phyloP scores from a whole-genome alignment of 371 early-diverging fungal genomes.

The Actinomucor elegans region DNA sequence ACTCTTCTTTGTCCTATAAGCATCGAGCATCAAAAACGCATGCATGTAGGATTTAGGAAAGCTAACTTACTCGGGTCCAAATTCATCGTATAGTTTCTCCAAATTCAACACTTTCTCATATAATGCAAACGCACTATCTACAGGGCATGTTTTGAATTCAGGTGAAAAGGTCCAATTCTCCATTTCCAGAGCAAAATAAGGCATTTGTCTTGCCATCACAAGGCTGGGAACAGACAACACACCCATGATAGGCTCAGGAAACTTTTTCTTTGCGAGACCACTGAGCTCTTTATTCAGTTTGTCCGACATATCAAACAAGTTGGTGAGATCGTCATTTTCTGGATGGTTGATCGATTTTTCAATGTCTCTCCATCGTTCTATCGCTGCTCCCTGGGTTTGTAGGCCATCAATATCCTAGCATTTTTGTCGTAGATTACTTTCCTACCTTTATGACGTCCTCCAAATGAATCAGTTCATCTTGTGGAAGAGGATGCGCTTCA shows the following conservation, averaged over 20 bases:
- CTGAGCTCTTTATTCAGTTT: constrained; percentile 23
- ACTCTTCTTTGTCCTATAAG: constrained; percentile 17
- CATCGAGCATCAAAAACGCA: neutral
- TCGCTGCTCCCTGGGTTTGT: constrained; percentile 37
- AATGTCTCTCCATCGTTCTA: constrained; percentile 29
- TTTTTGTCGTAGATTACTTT: neutral
- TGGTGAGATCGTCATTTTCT: constrained; percentile 16
- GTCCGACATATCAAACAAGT: constrained; percentile 21
- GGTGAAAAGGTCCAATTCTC: constrained; percentile 32
- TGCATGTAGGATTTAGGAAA: neutral
- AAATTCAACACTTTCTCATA: constrained; percentile 31
- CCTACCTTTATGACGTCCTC: constrained; percentile 31
- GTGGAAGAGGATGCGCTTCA: constrained; percentile 16
- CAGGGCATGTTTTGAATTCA: constrained; percentile 23
- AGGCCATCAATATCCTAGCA: too few relatives aligned
- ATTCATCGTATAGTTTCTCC: constrained; percentile 23
- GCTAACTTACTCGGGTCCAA: constrained; percentile 24
- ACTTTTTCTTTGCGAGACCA: constrained; percentile 16
- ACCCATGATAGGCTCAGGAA: constrained; percentile 1
- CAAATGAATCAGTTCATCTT: constrained; percentile 16
- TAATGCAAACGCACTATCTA: constrained; percentile 30
- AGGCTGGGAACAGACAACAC: constrained; percentile 22
- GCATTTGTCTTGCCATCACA: constrained; percentile 35
- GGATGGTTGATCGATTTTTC: constrained; percentile 15
- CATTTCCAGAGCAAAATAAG: constrained; percentile 41